A percentile compares a stretch with the other conserved stretches of the same genome.
These are phyloP conservation scores for Sclerotinia borealis DNA, from an alignment of 2,329 filamentous ascomycete genomes.

Conservation along the genomic window DNA sequence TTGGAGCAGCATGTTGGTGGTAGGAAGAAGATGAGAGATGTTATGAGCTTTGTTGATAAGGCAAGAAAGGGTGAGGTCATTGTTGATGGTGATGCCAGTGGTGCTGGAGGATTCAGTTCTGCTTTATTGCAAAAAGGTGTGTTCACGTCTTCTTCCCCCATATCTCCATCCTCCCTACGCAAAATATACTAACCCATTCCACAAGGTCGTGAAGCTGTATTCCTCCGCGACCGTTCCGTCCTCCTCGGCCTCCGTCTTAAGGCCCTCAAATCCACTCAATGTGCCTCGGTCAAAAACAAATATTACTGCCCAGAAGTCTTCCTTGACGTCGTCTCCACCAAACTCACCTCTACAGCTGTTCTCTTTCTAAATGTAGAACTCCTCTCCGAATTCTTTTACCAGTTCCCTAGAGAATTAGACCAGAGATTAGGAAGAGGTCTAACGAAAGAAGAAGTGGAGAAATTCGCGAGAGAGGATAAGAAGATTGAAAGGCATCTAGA, in stretches of 20 bases:
- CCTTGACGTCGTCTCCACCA: constrained; percentile 93
- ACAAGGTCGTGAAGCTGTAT: constrained; percentile 82
- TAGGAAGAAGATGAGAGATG: constrained; percentile 78
- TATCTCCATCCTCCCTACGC: neutral
- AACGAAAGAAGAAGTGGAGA: constrained; percentile 73
- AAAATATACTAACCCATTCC: neutral
- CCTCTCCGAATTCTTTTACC: constrained; percentile 94
- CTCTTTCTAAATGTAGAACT: constrained; percentile 97
- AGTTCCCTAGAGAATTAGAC: constrained; percentile 91
- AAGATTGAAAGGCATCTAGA: constrained; percentile 86
- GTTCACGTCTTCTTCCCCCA: constrained; percentile 27
- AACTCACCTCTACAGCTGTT: constrained; percentile 89
- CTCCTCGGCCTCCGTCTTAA: constrained; percentile 85
- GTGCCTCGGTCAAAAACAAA: constrained; percentile 76
- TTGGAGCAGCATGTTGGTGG: constrained; percentile 77
- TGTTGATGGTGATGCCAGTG: constrained; percentile 76
- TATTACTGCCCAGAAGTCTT: constrained; percentile 97
- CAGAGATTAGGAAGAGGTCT: constrained; percentile 76
- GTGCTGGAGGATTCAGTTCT: constrained; percentile 89
- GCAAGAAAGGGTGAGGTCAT: constrained; percentile 79
- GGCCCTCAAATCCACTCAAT: constrained; percentile 88
- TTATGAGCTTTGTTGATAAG: constrained; percentile 85
- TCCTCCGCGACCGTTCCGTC: constrained; percentile 85
- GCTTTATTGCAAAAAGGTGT: constrained; percentile 76
- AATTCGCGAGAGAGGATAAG: constrained; percentile 87